These are phyloP conservation scores for Ambrosiella beaveri DNA, from an alignment of 2,329 filamentous ascomycete genomes.

Conservation along the genomic window DNA sequence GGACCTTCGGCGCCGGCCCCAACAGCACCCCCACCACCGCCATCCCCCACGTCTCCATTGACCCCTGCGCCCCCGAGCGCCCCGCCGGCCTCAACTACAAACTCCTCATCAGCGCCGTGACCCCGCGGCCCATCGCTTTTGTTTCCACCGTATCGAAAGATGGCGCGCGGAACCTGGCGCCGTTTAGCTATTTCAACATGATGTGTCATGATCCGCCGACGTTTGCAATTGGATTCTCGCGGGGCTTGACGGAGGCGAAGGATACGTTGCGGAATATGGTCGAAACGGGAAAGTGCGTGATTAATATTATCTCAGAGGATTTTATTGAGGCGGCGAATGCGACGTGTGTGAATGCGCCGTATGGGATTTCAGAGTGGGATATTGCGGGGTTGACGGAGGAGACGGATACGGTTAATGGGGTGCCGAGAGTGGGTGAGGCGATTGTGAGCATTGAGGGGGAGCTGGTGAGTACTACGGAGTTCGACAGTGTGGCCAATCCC, in stretches of 20 bases:
- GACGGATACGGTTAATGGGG: conserved; percentile 40
- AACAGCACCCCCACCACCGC: conserved; percentile 29
- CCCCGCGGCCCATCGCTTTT: conserved; percentile 65
- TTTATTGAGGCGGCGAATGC: conserved; percentile 79
- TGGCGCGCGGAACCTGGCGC: conserved; percentile 53
- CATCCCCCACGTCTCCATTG: conserved; percentile 52
- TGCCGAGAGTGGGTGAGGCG: conserved; percentile 63
- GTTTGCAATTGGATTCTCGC: conserved; percentile 45
- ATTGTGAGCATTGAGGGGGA: conserved; percentile 70
- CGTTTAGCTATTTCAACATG: conserved; percentile 74
- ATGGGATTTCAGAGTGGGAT: conserved; percentile 62
- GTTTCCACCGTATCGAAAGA: conserved; percentile 46
- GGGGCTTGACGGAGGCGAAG: conserved; percentile 40
- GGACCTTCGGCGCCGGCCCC: conserved; percentile 48
- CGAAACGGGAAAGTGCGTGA: conserved; percentile 53
- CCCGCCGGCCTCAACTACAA: conserved; percentile 69
- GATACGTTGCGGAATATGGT: conserved; percentile 62
- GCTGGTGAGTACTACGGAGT: conserved; percentile 58
- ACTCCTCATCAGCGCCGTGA: conserved; percentile 65
- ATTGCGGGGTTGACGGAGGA: conserved; percentile 59
- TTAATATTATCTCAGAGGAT: conserved; percentile 76
- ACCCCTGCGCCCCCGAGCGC: conserved; percentile 59
- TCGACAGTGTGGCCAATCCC: conserved; percentile 51
- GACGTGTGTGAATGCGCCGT: conserved; percentile 61
- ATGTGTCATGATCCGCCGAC: conserved; percentile 75